A percentile compares a stretch with the other conserved stretches of the same genome.
Conservation (phyloP, 768 basidiomycete genomes). For the Mycena venus region DNA sequence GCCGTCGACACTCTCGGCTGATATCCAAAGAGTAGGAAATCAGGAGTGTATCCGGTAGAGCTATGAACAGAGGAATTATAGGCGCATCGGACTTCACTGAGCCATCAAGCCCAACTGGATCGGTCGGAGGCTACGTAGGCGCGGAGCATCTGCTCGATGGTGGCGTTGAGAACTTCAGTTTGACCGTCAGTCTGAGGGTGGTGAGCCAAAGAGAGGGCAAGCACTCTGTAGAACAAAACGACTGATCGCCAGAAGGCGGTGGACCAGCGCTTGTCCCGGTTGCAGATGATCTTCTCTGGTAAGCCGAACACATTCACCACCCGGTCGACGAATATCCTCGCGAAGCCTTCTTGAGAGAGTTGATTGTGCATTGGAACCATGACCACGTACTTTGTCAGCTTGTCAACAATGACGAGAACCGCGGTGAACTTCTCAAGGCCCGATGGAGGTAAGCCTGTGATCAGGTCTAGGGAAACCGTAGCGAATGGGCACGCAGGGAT, state of each 20-base stretch:
- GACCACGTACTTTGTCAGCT: conserved; percentile 48
- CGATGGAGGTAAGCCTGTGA: conserved; percentile 20
- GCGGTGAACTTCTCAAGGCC: conserved; percentile 34
- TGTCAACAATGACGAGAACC: conserved; percentile 43
- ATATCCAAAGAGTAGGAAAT: conserved; percentile 45
- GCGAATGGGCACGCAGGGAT: not conserved
- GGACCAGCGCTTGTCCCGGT: conserved; percentile 22
- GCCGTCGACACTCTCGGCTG: conserved; percentile 27
- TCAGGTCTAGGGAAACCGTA: not conserved
- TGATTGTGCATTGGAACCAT: conserved; percentile 43
- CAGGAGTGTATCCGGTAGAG: conserved; percentile 41
- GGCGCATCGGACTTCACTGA: conserved; percentile 42
- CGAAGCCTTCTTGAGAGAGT: conserved; percentile 11
- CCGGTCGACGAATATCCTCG: not conserved
- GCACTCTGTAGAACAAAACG: not conserved
- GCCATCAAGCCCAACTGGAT: conserved; percentile 41
- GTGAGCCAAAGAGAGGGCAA: conserved; percentile 41
- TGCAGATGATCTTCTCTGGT: conserved; percentile 7
- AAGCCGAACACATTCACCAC: conserved; percentile 9
- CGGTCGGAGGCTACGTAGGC: conserved; percentile 41
- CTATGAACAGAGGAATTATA: too few relatives aligned
- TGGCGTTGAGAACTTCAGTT: conserved; percentile 45
- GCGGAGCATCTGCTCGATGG: conserved; percentile 43
- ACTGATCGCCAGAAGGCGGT: conserved; percentile 33
- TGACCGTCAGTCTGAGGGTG: conserved; percentile 57